Percentiles rank a stretch among this genome's conserved stretches.
These are phyloP conservation scores for Neoboletus subvelutipes DNA, from an alignment of 768 basidiomycete species.

Conservation along the genomic window DNA sequence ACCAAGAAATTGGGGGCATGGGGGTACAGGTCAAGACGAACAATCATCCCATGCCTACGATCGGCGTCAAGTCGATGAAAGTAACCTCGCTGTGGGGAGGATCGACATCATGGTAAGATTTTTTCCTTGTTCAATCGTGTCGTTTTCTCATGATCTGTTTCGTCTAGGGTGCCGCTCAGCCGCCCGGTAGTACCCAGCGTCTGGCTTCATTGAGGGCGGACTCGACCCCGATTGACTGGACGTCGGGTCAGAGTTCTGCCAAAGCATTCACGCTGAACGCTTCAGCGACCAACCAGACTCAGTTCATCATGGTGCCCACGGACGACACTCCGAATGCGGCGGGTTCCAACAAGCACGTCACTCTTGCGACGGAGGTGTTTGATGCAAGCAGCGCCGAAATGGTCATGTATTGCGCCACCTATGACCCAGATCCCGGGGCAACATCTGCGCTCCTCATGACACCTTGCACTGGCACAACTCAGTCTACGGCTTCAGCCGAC, in stretches of 20 bases:
- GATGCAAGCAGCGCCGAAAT: constrained; percentile 36
- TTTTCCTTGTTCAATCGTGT: constrained; percentile 2
- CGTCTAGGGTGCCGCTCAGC: constrained; percentile 7
- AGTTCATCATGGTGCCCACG: constrained; percentile 40
- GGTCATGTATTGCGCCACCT: constrained; percentile 59
- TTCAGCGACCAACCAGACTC: constrained; percentile 46
- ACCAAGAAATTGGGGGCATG: background rate
- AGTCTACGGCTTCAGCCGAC: background rate
- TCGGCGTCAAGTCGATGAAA: constrained; percentile 16
- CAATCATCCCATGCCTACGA: background rate
- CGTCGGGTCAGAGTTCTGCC: constrained; percentile 26
- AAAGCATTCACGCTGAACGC: constrained; percentile 46
- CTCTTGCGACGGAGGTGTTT: constrained; percentile 45
- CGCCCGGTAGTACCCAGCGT: constrained; percentile 6
- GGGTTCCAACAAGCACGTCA: constrained; percentile 36
- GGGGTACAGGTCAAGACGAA: background rate
- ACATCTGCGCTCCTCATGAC: constrained; percentile 52
- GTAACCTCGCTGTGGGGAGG: constrained; percentile 37
- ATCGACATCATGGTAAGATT: constrained; percentile 50
- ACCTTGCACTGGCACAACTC: constrained; percentile 42
- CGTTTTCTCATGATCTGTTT: background rate
- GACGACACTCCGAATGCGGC: constrained; percentile 2
- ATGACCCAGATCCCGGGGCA: constrained; percentile 48
- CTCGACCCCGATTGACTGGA: constrained; percentile 26
- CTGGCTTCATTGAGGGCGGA: constrained; percentile 26